These are phyloP conservation scores for Saturnispora sanitii DNA, from an alignment of 805 yeast genomes.

Conservation along the genomic window DNA sequence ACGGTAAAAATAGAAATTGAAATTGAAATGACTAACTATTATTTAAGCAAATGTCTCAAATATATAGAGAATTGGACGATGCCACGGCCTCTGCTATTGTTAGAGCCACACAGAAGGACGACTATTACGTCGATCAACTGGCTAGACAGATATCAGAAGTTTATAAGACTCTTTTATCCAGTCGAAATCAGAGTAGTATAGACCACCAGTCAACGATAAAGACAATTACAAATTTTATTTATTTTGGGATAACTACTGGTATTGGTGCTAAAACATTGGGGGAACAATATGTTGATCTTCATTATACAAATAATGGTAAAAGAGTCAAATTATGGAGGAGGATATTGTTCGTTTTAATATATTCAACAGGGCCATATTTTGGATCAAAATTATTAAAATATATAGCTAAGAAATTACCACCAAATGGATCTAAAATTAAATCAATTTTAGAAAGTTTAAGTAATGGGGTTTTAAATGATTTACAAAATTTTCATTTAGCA, in stretches of 20 bases:
- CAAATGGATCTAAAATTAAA: conserved; percentile 5
- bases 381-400: conserved; percentile 23
- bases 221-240: conserved; percentile 46
- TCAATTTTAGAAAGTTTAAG: conserved; percentile 22
- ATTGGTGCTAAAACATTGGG: conserved; percentile 78
- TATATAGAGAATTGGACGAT: conserved; percentile 5
- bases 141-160: conserved; percentile 42
- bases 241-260: conserved; percentile 67
- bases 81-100: conserved; percentile 90
- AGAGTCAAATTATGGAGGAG: conserved; percentile 39
- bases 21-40: too few species aligned
- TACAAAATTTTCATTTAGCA: conserved; percentile 67
- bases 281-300: conserved; percentile 83
- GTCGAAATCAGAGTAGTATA: conserved; percentile 55
- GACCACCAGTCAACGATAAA: conserved; percentile 57
- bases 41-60: not conserved
- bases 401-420: not conserved
- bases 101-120: conserved; percentile 85
- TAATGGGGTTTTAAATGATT: conserved; percentile 39
- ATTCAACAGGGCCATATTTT: conserved; percentile 54
- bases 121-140: conserved; percentile 52
- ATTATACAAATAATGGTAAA: conserved; percentile 29
- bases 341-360: conserved; percentile 48
- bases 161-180: conserved; percentile 42
- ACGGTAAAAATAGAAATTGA: not conserved